Percentiles rank a stretch among this genome's conserved stretches.
Conservation (phyloP, 1,139 yeast species). For the Scheffersomyces cryptocercus region DNA sequence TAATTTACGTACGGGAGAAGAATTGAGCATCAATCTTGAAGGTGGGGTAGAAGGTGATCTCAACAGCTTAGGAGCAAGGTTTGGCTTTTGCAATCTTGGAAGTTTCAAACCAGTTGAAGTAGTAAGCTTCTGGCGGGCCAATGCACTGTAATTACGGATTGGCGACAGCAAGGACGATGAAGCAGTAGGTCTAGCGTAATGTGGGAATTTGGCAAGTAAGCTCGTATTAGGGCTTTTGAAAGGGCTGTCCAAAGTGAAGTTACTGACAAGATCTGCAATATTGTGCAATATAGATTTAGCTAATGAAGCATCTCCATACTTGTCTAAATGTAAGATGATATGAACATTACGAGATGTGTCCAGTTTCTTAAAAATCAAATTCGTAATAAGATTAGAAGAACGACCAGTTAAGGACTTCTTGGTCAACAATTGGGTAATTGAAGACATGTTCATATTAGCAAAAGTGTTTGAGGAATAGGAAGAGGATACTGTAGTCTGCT, state of each 20-base stretch:
- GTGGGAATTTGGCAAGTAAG: conserved; percentile 15
- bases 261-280: conserved; percentile 24
- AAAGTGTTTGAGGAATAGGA: conserved; percentile 17
- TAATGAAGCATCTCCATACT: conserved; percentile 24
- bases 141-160: background rate
- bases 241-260: conserved; percentile 16
- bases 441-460: conserved; percentile 30
- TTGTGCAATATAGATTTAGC: conserved; percentile 29
- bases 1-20: conserved; percentile 6
- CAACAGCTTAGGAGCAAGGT: conserved; percentile 5
- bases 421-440: conserved; percentile 29
- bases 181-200: conserved; percentile 35
- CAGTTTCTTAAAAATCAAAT: conserved; percentile 26
- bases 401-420: conserved; percentile 14
- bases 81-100: conserved; percentile 6
- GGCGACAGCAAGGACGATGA: conserved; percentile 13
- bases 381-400: conserved; percentile 30
- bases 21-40: conserved; percentile 4
- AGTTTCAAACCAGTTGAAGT: conserved; percentile 11
- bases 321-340: conserved; percentile 33
- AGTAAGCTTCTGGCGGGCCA: conserved; percentile 2
- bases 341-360: conserved; percentile 16
- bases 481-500: background rate
- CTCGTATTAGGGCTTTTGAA: conserved; percentile 4
- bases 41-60: conserved; percentile 6